Evolutionary conservation across 1,139 yeast species (phyloP), one percentile per base, ranked within the genome.

Genomic region (Candida tunisiensis): DNA sequence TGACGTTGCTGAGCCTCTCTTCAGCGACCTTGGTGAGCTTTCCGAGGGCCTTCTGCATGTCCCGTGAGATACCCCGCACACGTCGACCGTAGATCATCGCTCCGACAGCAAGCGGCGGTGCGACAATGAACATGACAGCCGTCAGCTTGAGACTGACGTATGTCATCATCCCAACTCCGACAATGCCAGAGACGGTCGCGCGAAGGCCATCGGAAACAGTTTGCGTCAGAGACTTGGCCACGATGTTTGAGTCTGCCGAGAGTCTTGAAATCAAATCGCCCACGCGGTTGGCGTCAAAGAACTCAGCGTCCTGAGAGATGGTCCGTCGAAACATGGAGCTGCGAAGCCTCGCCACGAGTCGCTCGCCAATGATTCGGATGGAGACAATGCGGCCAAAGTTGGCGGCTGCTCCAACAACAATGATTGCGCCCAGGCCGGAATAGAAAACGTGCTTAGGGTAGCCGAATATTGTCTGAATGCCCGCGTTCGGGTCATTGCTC

Each of bases 221-320:
- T 34, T 80, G 91, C 24, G 95, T 82, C 38, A 88, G 66, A 1
- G 93, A 73, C 38, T 79, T 67, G 6, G 93, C 71, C 10, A 88
- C 93, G 24, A 88, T 75, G 44, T 78, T 85, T 1, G 95, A 85
- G 48, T 88, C 98, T 24, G 80, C 72, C 15, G 93, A 73, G 21
- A 88, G 57, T 34, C 96, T 60, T 5, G 94, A 80, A 26, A 88
- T 82, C 45, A 88, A 60, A 47, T 88, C 98, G 23, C 96, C 98
- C 1, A 85, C 92, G 44, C 88, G 74, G 34, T 91, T 85, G 12
- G 78, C 73, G 45, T 88, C 96, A 45, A 79, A 88, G 47, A 88
- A 88, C 47, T 79, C 88, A 31, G 92, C 78, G 50, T 88, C 96
- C 45, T 83, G 94, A 15, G 74, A 66, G 35, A 85, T 58, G 4